phyloP scores from a whole-genome alignment of 495 filamentous ascomycete species.

The Pyronema omphalodes region DNA sequence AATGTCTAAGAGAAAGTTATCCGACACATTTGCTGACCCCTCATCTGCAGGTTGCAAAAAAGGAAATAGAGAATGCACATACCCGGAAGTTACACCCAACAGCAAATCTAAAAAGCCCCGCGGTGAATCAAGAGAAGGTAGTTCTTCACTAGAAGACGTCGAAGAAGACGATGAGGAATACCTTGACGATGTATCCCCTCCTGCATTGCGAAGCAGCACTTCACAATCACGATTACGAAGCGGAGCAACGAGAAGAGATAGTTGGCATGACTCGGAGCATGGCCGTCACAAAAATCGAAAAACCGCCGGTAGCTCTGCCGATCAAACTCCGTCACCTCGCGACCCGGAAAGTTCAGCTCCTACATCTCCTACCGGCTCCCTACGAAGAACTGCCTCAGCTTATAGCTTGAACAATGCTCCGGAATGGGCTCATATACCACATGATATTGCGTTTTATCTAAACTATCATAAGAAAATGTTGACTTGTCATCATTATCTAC shows the following conservation, averaged over 20 bases:
- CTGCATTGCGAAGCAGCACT: slow-evolving; percentile 15
- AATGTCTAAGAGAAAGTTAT: no score
- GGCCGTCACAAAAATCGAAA: slow-evolving; percentile 17
- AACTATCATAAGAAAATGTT: slow-evolving; percentile 58
- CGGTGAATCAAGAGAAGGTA: slow-evolving; percentile 20
- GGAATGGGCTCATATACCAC: slow-evolving; percentile 26
- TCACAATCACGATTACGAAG: slow-evolving; percentile 17
- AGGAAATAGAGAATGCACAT: slow-evolving; percentile 23
- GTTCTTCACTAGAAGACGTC: slow-evolving; percentile 23
- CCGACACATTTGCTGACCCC: no score
- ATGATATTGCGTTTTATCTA: slow-evolving; percentile 61
- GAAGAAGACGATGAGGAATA: slow-evolving; percentile 24
- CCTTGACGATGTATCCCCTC: slow-evolving; percentile 11
- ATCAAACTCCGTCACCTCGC: slow-evolving; percentile 21
- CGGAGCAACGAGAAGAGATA: slow-evolving; percentile 11
- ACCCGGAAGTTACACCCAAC: slow-evolving; percentile 19
- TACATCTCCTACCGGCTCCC: slow-evolving; percentile 11
- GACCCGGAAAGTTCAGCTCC: slow-evolving; percentile 20
- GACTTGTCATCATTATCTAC: slow-evolving; percentile 60
- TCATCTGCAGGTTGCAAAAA: slow-evolving; percentile 21
- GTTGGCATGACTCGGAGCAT: slow-evolving; percentile 16
- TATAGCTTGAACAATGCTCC: slow-evolving; percentile 13
- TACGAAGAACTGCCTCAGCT: slow-evolving; percentile 12
- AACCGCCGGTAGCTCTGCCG: slow-evolving; percentile 15
- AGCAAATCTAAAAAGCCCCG: slow-evolving; percentile 18